Conservation (phyloP, 441 rosid species). For the Lagerstroemia fauriei region DNA sequence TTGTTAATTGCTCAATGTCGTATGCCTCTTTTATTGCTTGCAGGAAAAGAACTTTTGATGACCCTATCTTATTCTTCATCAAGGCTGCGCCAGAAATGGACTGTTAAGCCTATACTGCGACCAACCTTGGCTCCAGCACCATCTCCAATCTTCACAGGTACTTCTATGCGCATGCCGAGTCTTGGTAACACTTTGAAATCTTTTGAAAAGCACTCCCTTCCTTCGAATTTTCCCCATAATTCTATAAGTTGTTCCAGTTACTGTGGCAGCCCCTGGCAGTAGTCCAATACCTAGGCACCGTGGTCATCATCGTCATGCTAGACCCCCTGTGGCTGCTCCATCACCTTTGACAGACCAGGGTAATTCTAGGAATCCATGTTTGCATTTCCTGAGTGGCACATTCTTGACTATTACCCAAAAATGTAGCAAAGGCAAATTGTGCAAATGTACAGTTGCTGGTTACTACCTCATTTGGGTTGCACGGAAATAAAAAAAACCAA, state of each 20-base stretch:
- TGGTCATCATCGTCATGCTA: constrained; percentile 56
- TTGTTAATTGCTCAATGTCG: constrained; percentile 19
- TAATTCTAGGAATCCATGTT: constrained; percentile 28
- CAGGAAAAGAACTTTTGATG: constrained; percentile 58
- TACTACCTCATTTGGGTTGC: not conserved
- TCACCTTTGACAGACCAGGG: constrained; percentile 67
- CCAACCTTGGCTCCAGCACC: constrained; percentile 49
- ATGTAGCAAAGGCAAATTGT: not conserved
- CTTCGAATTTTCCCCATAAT: constrained; percentile 22
- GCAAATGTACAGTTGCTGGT: not conserved
- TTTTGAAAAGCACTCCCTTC: not conserved
- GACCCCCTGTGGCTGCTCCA: constrained; percentile 58
- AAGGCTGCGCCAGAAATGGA: constrained; percentile 37
- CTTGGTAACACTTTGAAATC: constrained; percentile 2
- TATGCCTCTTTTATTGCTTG: constrained; percentile 33
- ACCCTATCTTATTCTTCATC: constrained; percentile 41
- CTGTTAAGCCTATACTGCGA: constrained; percentile 41
- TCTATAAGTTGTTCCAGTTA: constrained; percentile 38
- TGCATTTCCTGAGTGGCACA: not conserved
- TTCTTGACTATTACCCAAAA: not conserved
- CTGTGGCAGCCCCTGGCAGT: constrained; percentile 40
- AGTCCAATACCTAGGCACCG: constrained; percentile 45
- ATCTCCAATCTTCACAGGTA: constrained; percentile 54
- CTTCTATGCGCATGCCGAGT: constrained; percentile 1
- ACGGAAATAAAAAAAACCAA: not conserved